phyloP scores from a whole-genome alignment of 2,329 filamentous ascomycete genomes.

The Ophiocordyceps camponoti-floridani region DNA sequence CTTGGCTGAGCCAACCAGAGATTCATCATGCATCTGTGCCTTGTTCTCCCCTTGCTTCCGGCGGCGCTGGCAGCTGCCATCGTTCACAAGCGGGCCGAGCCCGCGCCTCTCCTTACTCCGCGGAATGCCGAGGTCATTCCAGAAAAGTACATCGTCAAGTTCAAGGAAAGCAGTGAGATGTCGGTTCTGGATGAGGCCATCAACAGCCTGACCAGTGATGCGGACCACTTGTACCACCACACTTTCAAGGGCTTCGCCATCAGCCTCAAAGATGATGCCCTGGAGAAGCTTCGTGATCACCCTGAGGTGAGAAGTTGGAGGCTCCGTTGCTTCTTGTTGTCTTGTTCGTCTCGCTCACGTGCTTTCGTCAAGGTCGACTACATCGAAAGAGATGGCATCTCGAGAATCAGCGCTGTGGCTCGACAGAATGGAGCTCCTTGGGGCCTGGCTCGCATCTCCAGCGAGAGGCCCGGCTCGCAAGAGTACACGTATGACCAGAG shows the following conservation, averaged over 20 bases:
- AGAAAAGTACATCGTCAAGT: slow-evolving; percentile 12
- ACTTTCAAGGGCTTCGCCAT: slow-evolving; percentile 9
- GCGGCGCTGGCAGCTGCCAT: slow-evolving; percentile 4
- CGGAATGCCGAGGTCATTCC: slow-evolving; percentile 5
- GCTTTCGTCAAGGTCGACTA: slow-evolving; percentile 11
- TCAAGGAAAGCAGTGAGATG: slow-evolving; percentile 5
- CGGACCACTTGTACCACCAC: slow-evolving; percentile 8
- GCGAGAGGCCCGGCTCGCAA: slow-evolving; percentile 7
- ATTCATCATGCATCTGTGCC: slow-evolving; percentile 3
- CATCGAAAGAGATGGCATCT: slow-evolving; percentile 17
- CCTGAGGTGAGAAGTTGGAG: slow-evolving; percentile 5
- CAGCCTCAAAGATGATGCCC: slow-evolving; percentile 4
- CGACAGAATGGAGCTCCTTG: slow-evolving; percentile 17
- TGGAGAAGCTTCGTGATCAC: slow-evolving; percentile 7
- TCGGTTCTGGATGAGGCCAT: slow-evolving; percentile 4
- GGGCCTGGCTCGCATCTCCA: slow-evolving; percentile 17
- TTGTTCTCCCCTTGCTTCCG: slow-evolving; percentile 4
- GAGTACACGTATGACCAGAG: slow-evolving; percentile 11
- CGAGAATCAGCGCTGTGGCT: slow-evolving; percentile 3
- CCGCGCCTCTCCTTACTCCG: slow-evolving; percentile 6
- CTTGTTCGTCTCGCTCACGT: neutral
- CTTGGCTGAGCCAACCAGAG: neutral
- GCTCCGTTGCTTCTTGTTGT: neutral
- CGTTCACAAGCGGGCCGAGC: slow-evolving; percentile 3
- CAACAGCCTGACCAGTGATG: slow-evolving; percentile 4